Evolutionary conservation across 192 early-diverging fungal species (phyloP).

Genomic region (Backusella westeae): DNA sequence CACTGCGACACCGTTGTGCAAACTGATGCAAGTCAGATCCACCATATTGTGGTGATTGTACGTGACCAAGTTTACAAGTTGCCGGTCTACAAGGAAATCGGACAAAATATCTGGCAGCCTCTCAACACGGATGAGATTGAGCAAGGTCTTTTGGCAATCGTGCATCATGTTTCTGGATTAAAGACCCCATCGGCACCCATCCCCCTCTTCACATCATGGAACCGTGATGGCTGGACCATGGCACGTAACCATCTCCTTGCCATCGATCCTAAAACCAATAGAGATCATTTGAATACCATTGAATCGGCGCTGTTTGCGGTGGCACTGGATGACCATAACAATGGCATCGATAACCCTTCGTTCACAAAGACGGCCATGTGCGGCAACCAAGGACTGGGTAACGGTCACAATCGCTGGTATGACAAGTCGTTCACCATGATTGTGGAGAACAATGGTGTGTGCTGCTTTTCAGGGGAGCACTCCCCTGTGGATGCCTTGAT

Average conservation of each 20-base stretch:
- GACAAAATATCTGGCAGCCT: slow-evolving; percentile 49
- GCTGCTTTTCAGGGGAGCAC: slow-evolving; percentile 57
- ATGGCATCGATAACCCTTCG: slow-evolving; percentile 33
- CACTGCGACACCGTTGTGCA: slow-evolving; percentile 71
- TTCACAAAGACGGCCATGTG: slow-evolving; percentile 48
- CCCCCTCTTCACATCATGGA: slow-evolving; percentile 69
- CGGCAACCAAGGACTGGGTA: slow-evolving; percentile 47
- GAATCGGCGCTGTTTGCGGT: slow-evolving; percentile 76
- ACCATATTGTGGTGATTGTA: slow-evolving; percentile 66
- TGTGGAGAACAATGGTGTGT: slow-evolving; percentile 73
- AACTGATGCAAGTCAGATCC: slow-evolving; percentile 37
- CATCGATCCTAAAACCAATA: slow-evolving; percentile 53
- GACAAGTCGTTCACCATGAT: slow-evolving; percentile 73
- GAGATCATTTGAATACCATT: slow-evolving; percentile 57
- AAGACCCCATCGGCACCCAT: slow-evolving; percentile 54
- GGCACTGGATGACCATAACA: slow-evolving; percentile 68
- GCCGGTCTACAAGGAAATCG: slow-evolving; percentile 56
- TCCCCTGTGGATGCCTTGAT: slow-evolving; percentile 28
- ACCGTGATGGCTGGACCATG: slow-evolving; percentile 81
- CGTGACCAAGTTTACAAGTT: slow-evolving; percentile 80
- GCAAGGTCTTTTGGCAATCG: slow-evolving; percentile 11
- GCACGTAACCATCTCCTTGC: slow-evolving; percentile 65
- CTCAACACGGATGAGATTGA: slow-evolving; percentile 71
- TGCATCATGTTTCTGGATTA: not conserved
- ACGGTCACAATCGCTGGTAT: slow-evolving; percentile 87